These are phyloP conservation scores for Pleoardoris graminearum DNA, from an alignment of 2,329 filamentous ascomycete species.

Conservation along the genomic window DNA sequence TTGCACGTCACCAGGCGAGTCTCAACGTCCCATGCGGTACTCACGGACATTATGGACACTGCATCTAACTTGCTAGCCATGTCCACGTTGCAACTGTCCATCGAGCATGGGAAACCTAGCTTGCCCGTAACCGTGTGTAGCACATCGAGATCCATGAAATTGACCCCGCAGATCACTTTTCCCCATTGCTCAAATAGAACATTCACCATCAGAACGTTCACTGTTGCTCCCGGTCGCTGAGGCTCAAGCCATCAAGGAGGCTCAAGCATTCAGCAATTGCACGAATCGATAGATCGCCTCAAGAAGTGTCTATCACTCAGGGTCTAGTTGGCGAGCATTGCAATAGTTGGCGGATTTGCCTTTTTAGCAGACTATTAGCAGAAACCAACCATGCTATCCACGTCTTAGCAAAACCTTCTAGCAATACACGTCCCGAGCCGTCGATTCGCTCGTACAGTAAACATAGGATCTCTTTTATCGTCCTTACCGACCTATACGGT, in stretches of 20 bases:
- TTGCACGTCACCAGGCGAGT: too few species aligned
- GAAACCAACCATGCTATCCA: not conserved
- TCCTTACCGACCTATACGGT: too few species aligned
- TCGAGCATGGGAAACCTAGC: not conserved
- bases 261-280: not conserved
- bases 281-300: not conserved
- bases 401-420: not conserved
- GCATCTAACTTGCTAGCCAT: too few species aligned
- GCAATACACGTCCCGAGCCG: slow-evolving; percentile 5
- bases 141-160: not conserved
- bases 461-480: too few species aligned
- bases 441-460: not conserved
- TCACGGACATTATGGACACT: too few species aligned
- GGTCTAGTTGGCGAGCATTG: not conserved
- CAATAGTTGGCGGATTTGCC: not conserved
- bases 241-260: not conserved
- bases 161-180: not conserved
- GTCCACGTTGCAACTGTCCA: too few species aligned
- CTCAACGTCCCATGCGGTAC: too few species aligned
- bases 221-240: not conserved
- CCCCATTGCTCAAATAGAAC: not conserved
- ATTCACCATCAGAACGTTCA: not conserved
- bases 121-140: not conserved
- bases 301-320: not conserved
- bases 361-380: not conserved